phyloP scores from a whole-genome alignment of 1,284 basidiomycete genomes.

The Ganoderma leucocontextum region DNA sequence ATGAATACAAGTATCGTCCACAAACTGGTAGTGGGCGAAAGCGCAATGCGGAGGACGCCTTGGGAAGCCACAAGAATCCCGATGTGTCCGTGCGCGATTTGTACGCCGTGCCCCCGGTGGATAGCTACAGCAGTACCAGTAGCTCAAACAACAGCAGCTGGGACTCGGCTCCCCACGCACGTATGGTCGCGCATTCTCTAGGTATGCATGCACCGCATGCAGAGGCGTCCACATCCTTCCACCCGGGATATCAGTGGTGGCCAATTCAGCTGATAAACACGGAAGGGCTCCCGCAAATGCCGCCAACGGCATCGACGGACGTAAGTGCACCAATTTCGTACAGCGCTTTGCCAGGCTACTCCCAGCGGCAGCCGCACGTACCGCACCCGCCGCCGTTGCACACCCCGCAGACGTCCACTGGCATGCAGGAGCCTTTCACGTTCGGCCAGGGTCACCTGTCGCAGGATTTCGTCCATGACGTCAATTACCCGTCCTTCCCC shows the following conservation, averaged over 20 bases:
- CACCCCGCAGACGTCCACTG: background rate
- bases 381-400: background rate
- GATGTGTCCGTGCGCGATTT: constrained; percentile 55
- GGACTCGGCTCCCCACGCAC: constrained; percentile 64
- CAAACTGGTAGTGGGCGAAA: constrained; percentile 55
- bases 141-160: constrained; percentile 42
- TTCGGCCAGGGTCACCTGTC: constrained; percentile 40
- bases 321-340: constrained; percentile 29
- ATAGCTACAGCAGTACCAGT: constrained; percentile 21
- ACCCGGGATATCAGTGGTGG: constrained; percentile 82
- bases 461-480: constrained; percentile 32
- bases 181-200: constrained; percentile 76
- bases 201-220: constrained; percentile 68
- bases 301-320: constrained; percentile 33
- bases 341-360: constrained; percentile 24
- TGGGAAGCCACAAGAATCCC: constrained; percentile 60
- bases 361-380: constrained; percentile 10
- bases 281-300: constrained; percentile 27
- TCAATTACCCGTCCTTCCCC: constrained; percentile 31
- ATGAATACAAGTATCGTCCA: constrained; percentile 48
- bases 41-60: constrained; percentile 70
- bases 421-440: constrained; percentile 37
- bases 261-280: constrained; percentile 42
- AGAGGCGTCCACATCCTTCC: constrained; percentile 68
- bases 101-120: constrained; percentile 42